Evolutionary conservation across 75 land plant genomes (phyloP).

Genomic region (Selaginella moellendorffii): DNA sequence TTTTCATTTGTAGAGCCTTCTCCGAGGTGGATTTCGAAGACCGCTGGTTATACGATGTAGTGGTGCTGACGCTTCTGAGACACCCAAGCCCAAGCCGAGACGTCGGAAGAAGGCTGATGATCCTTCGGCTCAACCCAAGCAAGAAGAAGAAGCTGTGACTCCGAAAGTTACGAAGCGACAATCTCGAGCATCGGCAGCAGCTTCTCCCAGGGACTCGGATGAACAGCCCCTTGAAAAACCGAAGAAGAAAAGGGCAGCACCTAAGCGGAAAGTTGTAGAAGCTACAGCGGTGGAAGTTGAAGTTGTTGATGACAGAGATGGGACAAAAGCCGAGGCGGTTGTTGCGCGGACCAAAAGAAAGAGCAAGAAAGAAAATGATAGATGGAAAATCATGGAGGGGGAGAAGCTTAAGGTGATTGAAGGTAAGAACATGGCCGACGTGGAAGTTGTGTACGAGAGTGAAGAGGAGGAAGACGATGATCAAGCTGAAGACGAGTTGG

Average conservation of each 20-base stretch:
- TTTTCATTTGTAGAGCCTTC: no score
- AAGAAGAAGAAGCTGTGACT: neutral
- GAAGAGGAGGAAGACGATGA: constrained; percentile 37
- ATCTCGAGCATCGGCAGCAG: no score
- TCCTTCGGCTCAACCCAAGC: no score
- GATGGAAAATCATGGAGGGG: neutral
- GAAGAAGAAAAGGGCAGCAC: neutral
- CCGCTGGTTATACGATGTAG: neutral
- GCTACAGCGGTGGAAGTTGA: no score
- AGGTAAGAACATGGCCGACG: neutral
- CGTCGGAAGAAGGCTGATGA: neutral
- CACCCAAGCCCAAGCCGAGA: neutral
- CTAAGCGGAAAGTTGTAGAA: neutral
- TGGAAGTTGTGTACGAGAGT: constrained; percentile 15
- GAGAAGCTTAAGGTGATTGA: neutral
- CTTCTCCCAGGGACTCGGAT: no score
- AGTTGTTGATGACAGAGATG: neutral
- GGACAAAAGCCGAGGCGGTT: neutral
- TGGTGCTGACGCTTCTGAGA: neutral
- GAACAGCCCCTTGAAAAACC: neutral
- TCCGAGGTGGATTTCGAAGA: no score
- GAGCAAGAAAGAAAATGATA: no score
- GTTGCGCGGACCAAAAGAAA: no score
- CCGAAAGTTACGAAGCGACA: neutral
- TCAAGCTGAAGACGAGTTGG: constrained; percentile 30